Evolutionary conservation across 176 grass and related monocot species (phyloP).

Genomic region (Musa troglodytarum): DNA sequence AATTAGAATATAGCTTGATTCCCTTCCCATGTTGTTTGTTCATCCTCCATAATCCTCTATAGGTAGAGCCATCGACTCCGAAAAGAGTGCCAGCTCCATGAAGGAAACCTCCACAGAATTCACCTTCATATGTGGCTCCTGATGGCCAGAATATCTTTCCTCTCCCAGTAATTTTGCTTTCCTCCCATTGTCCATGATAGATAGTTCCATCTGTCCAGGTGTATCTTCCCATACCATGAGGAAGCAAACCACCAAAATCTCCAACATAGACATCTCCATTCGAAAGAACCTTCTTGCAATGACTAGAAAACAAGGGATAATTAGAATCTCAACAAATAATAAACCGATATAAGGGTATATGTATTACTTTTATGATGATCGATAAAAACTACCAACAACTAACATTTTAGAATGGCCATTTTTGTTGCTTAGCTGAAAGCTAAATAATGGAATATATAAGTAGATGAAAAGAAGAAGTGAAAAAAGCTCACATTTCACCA

Average conservation of each 20-base stretch:
- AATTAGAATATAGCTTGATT: slow-evolving; percentile 61
- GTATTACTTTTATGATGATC: not conserved
- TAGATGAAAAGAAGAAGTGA: not conserved
- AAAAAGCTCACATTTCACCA: not conserved
- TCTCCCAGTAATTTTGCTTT: slow-evolving; percentile 69
- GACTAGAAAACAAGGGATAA: not conserved
- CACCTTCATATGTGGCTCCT: slow-evolving; percentile 72
- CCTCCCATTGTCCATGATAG: slow-evolving; percentile 77
- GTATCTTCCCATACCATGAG: slow-evolving; percentile 82
- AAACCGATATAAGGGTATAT: not conserved
- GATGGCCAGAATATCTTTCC: slow-evolving; percentile 67
- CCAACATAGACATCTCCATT: slow-evolving; percentile 88
- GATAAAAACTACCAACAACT: not conserved
- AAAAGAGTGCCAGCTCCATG: slow-evolving; percentile 68
- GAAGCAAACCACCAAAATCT: slow-evolving; percentile 54
- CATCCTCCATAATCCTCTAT: slow-evolving; percentile 82
- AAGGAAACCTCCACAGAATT: slow-evolving; percentile 74
- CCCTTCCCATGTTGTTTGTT: slow-evolving; percentile 89
- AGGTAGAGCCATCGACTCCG: slow-evolving; percentile 55
- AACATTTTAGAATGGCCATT: not conserved
- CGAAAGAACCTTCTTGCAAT: slow-evolving; percentile 42
- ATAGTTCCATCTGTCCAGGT: slow-evolving; percentile 69
- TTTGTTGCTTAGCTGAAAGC: not conserved
- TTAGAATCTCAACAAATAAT: not conserved
- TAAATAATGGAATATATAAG: not conserved